phyloP scores from a whole-genome alignment of 1,284 basidiomycete genomes.

The Neonothopanus nambi region DNA sequence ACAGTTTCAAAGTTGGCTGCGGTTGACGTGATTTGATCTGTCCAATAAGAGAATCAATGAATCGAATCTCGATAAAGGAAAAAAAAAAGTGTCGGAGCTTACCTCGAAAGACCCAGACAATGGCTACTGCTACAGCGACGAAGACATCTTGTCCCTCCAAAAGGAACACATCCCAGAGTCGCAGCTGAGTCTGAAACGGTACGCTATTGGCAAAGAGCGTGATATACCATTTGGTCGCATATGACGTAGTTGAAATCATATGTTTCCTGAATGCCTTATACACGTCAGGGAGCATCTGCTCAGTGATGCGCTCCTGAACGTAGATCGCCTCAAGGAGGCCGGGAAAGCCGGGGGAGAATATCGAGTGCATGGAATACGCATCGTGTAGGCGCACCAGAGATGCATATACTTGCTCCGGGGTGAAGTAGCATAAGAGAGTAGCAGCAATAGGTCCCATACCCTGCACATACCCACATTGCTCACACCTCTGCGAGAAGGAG shows the following conservation, averaged over 20 bases:
- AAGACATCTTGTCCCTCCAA: constrained; percentile 91
- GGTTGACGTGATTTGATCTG: constrained; percentile 75
- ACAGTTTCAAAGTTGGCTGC: constrained; percentile 91
- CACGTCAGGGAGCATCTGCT: constrained; percentile 87
- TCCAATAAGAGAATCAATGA: constrained; percentile 4
- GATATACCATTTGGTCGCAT: constrained; percentile 99
- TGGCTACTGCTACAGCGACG: constrained; percentile 79
- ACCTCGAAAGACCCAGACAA: constrained; percentile 91
- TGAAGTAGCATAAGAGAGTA: constrained; percentile 91
- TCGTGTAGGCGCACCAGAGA: constrained; percentile 85
- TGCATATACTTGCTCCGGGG: constrained; percentile 85
- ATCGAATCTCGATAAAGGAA: constrained; percentile 3
- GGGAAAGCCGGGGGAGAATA: constrained; percentile 95
- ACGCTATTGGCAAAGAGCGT: constrained; percentile 94
- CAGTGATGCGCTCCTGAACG: constrained; percentile 87
- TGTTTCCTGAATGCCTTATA: constrained; percentile 83
- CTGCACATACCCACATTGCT: constrained; percentile 95
- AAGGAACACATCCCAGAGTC: constrained; percentile 94
- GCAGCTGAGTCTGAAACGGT: constrained; percentile 93
- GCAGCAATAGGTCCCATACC: constrained; percentile 99
- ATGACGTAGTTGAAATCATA: constrained; percentile 90
- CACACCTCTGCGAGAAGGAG: constrained; percentile 83
- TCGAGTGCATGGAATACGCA: constrained; percentile 84
- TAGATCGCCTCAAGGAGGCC: constrained; percentile 94
- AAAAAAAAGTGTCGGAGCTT: constrained; percentile 21